phyloP scores from a whole-genome alignment of 345 rosid genomes.

The Xanthoceras sorbifolium region DNA sequence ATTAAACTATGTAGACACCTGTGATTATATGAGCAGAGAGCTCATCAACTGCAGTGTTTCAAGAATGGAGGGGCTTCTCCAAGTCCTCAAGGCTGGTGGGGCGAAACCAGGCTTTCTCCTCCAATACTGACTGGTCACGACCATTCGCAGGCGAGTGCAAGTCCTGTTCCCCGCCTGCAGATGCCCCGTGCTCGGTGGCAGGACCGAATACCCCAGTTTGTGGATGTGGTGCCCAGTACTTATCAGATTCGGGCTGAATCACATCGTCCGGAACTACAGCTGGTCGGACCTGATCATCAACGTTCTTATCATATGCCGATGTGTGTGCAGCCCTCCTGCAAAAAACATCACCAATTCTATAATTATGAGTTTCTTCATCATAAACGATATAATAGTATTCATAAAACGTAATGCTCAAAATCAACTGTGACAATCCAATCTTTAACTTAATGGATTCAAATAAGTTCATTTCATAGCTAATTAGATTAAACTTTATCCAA shows the following conservation, averaged over 20 bases:
- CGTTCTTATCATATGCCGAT: conserved; percentile 82
- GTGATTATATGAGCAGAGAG: background rate
- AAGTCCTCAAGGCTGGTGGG: conserved; percentile 86
- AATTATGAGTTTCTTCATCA: background rate
- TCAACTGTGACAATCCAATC: no score
- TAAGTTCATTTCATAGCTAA: no score
- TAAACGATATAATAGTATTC: background rate
- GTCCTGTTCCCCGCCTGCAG: conserved; percentile 21
- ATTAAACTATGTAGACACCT: background rate
- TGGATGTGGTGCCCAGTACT: conserved; percentile 97
- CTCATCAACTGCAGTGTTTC: background rate
- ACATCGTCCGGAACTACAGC: conserved; percentile 68
- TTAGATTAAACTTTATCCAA: no score
- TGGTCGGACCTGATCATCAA: conserved; percentile 59
- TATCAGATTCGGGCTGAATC: conserved; percentile 59
- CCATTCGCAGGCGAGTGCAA: conserved; percentile 16
- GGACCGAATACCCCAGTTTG: conserved; percentile 93
- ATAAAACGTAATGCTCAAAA: background rate
- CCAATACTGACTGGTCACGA: conserved; percentile 40
- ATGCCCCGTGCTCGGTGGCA: conserved; percentile 35
- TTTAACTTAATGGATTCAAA: no score
- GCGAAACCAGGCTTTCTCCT: conserved; percentile 95
- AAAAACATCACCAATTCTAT: background rate
- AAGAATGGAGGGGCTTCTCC: conserved; percentile 65
- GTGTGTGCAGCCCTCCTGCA: conserved; percentile 56